Base-by-base conservation (phyloP, 2,329 filamentous ascomycete genomes). In the Penicillium sp. region DNA sequence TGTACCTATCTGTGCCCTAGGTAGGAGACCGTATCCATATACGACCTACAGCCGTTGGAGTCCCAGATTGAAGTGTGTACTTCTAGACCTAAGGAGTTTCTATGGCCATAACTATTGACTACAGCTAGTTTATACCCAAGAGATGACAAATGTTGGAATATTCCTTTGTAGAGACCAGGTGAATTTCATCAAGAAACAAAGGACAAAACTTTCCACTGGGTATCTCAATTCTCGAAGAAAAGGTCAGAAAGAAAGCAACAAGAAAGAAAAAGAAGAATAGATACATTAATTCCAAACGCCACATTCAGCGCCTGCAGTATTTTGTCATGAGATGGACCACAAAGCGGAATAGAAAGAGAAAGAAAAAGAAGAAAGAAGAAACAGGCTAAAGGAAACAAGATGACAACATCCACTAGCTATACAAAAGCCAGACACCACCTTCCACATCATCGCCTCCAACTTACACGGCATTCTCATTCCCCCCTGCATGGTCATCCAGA, bases 261-360 rank as follows among this genome's bases (percentile, higher is more conserved):
- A 30, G 45, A 18, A n/a, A 37, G 37, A 25, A 29, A 31, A 25
- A 43, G 27, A 16, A 29, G 52, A 46, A 9, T n/a, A 45, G 44
- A 58, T 54, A 39, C 44, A 56, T 49, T 49, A 41, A 34, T 52
- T 38, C 55, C 57, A 50, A 60, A 56, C 58, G 57, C 59, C 59
- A 57, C 57, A 16, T 54, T 54, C 53, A 59, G 55, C 56, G 55
- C 55, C 50, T 46, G 51, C 56, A 37, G 49, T 46, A 46, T 48
- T 59, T 57, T 54, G 38, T 50, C 44, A 31, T 13, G 29, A 31
- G 29, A 18, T 30, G 40, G 40, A 46, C 39, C 29, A 39, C 22
- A 3, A 25, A 25, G 22, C 22, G 22, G 22, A 2, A 25, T 8
- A 25, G 22, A 7, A 25, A 22, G 19, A 14, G 22, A 7, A 2